phyloP scores from a whole-genome alignment of 1,284 basidiomycete species.

The Apiotrichum akiyoshidainum region DNA sequence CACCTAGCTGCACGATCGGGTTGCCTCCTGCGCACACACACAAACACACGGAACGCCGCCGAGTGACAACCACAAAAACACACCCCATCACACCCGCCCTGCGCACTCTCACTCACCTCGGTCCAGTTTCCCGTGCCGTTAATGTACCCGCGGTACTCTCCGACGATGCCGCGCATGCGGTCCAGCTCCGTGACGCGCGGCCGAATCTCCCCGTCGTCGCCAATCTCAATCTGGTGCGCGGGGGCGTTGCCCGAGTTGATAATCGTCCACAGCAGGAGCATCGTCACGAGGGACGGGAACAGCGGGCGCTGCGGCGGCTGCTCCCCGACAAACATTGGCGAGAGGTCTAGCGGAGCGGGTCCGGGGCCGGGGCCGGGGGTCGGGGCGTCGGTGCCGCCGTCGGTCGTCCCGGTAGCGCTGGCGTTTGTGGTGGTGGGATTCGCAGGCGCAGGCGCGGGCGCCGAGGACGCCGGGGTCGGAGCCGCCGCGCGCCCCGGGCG shows the following conservation, averaged over 20 bases:
- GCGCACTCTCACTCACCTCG: conserved; percentile 28
- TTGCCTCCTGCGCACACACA: too few relatives aligned
- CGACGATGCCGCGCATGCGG: conserved; percentile 24
- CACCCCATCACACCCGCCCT: too few relatives aligned
- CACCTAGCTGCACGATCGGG: too few relatives aligned
- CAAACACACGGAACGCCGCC: too few relatives aligned
- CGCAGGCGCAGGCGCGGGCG: neutral
- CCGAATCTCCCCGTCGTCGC: conserved; percentile 38
- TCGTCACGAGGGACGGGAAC: conserved; percentile 35
- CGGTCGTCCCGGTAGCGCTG: too few relatives aligned
- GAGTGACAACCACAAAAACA: too few relatives aligned
- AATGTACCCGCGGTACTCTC: conserved; percentile 35
- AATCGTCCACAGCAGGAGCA: conserved; percentile 44
- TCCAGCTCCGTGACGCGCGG: conserved; percentile 36
- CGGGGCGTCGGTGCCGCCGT: too few relatives aligned
- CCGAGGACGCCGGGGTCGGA: neutral
- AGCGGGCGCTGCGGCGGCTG: conserved; percentile 28
- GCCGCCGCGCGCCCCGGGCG: neutral
- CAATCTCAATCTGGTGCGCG: conserved; percentile 26
- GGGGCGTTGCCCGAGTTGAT: conserved; percentile 41
- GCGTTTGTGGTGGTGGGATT: too few relatives aligned
- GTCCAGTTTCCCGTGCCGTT: conserved; percentile 43
- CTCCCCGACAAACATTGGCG: conserved; percentile 18
- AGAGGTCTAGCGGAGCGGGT: conserved; percentile 7
- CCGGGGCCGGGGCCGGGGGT: neutral